Evolutionary conservation across 768 basidiomycete genomes (phyloP).

Genomic region (Trametes gibbosa): DNA sequence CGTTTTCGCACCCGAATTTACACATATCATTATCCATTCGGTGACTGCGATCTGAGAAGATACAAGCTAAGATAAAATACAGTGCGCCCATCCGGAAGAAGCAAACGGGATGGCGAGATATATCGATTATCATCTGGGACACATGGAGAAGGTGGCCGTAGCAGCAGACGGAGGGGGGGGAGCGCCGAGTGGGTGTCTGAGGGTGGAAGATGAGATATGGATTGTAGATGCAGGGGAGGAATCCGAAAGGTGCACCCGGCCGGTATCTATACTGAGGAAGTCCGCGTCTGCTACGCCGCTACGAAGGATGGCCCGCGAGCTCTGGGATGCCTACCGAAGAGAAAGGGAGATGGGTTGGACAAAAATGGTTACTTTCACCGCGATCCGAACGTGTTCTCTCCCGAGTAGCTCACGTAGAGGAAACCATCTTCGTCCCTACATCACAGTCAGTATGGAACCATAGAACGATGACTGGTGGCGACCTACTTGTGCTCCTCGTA

Average conservation of each 20-base stretch:
- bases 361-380: conserved; percentile 16
- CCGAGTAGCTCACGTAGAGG: conserved; percentile 97
- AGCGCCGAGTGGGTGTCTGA: conserved; percentile 7
- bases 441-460: background rate
- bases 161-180: conserved; percentile 7
- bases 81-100: conserved; percentile 15
- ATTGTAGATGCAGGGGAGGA: too few species aligned
- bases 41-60: conserved; percentile 13
- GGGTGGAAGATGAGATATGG: background rate
- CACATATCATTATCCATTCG: conserved; percentile 21
- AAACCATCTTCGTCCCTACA: conserved; percentile 98
- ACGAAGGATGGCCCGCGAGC: background rate
- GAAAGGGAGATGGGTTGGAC: background rate
- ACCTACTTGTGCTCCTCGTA: conserved; percentile 99
- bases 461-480: background rate
- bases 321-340: background rate
- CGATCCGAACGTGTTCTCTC: conserved; percentile 91
- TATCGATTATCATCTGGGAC: conserved; percentile 9
- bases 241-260: conserved; percentile 11
- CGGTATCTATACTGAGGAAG: conserved; percentile 18
- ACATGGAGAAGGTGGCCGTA: background rate
- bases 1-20: background rate
- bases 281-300: conserved; percentile 13
- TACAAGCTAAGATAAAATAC: conserved; percentile 21
- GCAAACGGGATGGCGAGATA: conserved; percentile 17